These are phyloP conservation scores for Trypanosoma theileri DNA, from an alignment of 208 protist species.

Conservation along the genomic window DNA sequence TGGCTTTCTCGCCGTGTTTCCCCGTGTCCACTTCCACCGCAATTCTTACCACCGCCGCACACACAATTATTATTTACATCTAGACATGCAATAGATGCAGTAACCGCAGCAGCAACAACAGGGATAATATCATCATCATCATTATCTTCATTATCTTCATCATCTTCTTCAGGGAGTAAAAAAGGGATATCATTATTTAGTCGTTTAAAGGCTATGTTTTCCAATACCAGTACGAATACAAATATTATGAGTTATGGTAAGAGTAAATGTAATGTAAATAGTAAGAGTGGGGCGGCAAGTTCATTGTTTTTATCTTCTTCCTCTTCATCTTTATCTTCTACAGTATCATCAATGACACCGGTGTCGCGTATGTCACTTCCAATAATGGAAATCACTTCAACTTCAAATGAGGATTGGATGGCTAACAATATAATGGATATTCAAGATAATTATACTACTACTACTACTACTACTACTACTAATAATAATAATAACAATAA, in stretches of 20 bases:
- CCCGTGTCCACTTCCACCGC: neutral
- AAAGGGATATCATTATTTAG: neutral
- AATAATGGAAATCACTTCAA: neutral
- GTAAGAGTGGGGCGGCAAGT: too few relatives aligned
- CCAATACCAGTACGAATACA: neutral
- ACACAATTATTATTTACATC: conserved; percentile 18
- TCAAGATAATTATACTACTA: too few relatives aligned
- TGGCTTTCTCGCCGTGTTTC: neutral
- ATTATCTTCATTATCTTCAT: neutral
- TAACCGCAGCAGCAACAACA: neutral
- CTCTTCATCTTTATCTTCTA: neutral
- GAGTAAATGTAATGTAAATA: too few relatives aligned
- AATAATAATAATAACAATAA: too few relatives aligned
- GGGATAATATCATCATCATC: neutral
- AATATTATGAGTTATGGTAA: too few relatives aligned
- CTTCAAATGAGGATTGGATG: neutral
- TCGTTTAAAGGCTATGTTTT: neutral
- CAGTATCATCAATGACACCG: neutral
- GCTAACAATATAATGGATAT: neutral
- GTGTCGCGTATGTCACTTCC: neutral
- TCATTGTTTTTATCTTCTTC: too few relatives aligned
- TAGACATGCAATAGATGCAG: neutral
- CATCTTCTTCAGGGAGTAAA: neutral
- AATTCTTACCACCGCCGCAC: conserved; percentile 6
- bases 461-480: too few relatives aligned